Evolutionary conservation across 208 protist species (phyloP), one percentile per base, ranked within the genome.

Genomic region (Porcisia hertigi): DNA sequence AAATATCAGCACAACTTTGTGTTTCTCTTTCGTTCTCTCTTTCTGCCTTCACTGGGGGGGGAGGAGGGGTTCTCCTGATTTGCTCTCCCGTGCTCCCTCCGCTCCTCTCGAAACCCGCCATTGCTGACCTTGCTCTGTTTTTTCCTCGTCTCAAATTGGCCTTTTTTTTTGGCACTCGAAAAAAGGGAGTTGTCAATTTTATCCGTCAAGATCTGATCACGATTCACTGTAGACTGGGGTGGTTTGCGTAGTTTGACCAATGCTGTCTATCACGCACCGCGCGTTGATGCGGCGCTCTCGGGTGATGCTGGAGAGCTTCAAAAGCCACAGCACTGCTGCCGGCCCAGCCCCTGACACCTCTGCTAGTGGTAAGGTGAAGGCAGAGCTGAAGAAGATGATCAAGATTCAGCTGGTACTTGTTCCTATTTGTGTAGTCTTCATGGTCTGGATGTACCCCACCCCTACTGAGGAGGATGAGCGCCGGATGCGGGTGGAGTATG

Each of bases 371-470:
- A 94, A 92, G 65, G 62, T 87, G 58, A 96, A 94, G 77, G 62
- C 64, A 12, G 90, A 96, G 71, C 7, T 88, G 25, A 94, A 92
- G 55, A 96, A 96, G 60, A 86, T 94, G 82, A 71, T 96, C 0
- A 88, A 89, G 59, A 93, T 96, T 73, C 90, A 96, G 72, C 85
- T 96, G 34, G 58, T 94, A 18, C 76, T 96, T 16, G 85, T 96
- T 25, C 90, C 90, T 12, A 80, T 96, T 39, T 83, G 81, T 60
- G 69, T 91, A 11, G 59, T 88, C 12, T 69, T 87, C 1, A 75
- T 93, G 59, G 75, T 96, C 43, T 92, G 86, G 59, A 85, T 92
- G 65, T 96, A 89, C 57, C 92, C 92, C 3, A 85, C 83, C 7
- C 90, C 90, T 7, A 85, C 87, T 2, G 72, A 74, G 18, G 88